phyloP scores from a whole-genome alignment of 1,139 yeast species.

The Debaryomyces sp. region DNA sequence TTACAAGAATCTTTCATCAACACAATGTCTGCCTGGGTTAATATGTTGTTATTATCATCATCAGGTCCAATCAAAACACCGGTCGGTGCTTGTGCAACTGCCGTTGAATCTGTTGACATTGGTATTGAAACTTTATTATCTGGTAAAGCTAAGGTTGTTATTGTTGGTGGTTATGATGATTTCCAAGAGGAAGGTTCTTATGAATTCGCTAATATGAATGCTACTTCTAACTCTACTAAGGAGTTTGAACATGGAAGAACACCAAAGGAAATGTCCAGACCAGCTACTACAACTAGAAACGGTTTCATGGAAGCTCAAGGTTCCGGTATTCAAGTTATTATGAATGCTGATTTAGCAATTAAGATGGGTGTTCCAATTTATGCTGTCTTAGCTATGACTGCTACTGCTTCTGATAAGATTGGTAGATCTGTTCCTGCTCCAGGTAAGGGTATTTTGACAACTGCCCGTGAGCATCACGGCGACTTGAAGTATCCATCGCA shows the following conservation, averaged over 20 bases:
- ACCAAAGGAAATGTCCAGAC: constrained; percentile 98
- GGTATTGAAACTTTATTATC: constrained; percentile 92
- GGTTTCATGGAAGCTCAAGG: constrained; percentile 99
- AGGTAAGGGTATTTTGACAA: constrained; percentile 98
- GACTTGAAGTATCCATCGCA: constrained; percentile 80
- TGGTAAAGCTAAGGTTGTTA: constrained; percentile 93
- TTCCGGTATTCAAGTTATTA: constrained; percentile 95
- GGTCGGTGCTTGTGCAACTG: constrained; percentile 99
- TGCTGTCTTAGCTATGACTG: constrained; percentile 90
- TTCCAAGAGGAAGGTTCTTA: constrained; percentile 99
- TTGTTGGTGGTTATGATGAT: constrained; percentile 99
- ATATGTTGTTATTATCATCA: constrained; percentile 94
- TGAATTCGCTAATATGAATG: constrained; percentile 98
- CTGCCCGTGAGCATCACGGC: constrained; percentile 93
- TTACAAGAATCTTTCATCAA: constrained; percentile 97
- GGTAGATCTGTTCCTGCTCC: constrained; percentile 99
- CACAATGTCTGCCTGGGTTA: constrained; percentile 99
- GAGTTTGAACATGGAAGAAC: constrained; percentile 97
- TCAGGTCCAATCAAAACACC: constrained; percentile 99
- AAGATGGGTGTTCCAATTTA: constrained; percentile 99
- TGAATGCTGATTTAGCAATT: constrained; percentile 92
- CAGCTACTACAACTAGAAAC: constrained; percentile 91
- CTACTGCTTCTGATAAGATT: constrained; percentile 97
- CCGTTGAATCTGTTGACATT: constrained; percentile 93
- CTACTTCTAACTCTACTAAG: constrained; percentile 85